Percentiles rank a stretch among this genome's conserved stretches.
Conservation (phyloP, 192 early-diverging fungal species). For the Cladochytrium replicatum region DNA sequence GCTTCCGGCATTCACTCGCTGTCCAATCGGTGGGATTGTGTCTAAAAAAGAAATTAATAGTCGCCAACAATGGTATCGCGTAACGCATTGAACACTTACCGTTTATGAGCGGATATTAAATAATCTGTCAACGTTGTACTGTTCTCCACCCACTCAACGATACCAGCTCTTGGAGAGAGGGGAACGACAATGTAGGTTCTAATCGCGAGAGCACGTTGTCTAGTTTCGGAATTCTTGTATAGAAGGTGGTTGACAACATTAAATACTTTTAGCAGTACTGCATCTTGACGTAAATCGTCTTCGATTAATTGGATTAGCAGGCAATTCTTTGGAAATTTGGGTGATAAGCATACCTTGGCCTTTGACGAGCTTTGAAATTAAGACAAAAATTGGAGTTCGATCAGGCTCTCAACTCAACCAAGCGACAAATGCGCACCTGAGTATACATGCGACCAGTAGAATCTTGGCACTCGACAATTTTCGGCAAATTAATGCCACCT, state of each 20-base stretch:
- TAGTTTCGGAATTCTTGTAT: slow-evolving; percentile 30
- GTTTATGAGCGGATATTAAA: slow-evolving; percentile 26
- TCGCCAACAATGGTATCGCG: neutral
- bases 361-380: slow-evolving; percentile 30
- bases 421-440: slow-evolving; percentile 16
- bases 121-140: slow-evolving; percentile 38
- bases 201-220: slow-evolving; percentile 33
- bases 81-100: slow-evolving; percentile 10
- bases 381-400: neutral
- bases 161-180: slow-evolving; percentile 36
- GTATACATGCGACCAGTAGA: slow-evolving; percentile 29
- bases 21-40: slow-evolving; percentile 31
- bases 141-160: slow-evolving; percentile 49
- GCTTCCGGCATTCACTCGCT: slow-evolving; percentile 25
- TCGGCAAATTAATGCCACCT: slow-evolving; percentile 41
- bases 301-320: neutral
- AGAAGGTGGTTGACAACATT: slow-evolving; percentile 51
- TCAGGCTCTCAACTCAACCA: neutral
- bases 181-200: slow-evolving; percentile 51
- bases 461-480: slow-evolving; percentile 25
- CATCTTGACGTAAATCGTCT: slow-evolving; percentile 73
- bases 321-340: neutral
- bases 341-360: slow-evolving; percentile 12
- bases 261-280: slow-evolving; percentile 60
- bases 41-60: slow-evolving; percentile 15